A percentile compares a stretch with the other conserved stretches of the same genome.
Conservation (phyloP, 1,139 yeast genomes). For the Ogataea hybrid region DNA sequence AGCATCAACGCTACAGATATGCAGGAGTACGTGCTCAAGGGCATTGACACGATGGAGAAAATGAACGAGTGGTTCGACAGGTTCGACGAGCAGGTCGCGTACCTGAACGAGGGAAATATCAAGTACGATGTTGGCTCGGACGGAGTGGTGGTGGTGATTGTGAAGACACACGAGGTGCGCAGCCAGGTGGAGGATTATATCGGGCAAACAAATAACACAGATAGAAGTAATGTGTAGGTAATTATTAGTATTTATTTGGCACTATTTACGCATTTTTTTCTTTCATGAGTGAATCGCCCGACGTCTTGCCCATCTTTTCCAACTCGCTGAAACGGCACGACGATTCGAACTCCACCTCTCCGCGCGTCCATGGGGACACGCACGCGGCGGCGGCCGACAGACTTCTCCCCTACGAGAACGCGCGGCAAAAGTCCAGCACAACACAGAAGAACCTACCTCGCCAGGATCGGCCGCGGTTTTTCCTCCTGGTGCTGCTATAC, state of each 20-base stretch:
- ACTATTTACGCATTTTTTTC: background rate
- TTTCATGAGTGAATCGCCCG: slow-evolving; percentile 7
- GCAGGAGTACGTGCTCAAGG: slow-evolving; percentile 49
- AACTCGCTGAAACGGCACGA: slow-evolving; percentile 24
- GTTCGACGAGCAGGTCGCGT: slow-evolving; percentile 59
- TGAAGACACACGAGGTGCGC: slow-evolving; percentile 34
- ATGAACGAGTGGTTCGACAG: slow-evolving; percentile 60
- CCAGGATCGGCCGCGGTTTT: slow-evolving; percentile 67
- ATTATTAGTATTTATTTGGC: background rate
- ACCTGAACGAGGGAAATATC: slow-evolving; percentile 65
- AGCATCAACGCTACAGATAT: slow-evolving; percentile 40
- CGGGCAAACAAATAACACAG: slow-evolving; percentile 12
- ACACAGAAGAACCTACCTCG: slow-evolving; percentile 32
- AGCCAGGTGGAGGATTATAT: slow-evolving; percentile 26
- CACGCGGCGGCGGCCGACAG: background rate
- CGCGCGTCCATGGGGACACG: slow-evolving; percentile 12
- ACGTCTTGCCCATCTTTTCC: slow-evolving; percentile 16
- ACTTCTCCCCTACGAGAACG: background rate
- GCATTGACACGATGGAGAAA: slow-evolving; percentile 45
- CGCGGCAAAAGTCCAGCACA: background rate
- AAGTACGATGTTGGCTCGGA: slow-evolving; percentile 74
- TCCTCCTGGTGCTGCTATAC: slow-evolving; percentile 68
- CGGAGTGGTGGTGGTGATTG: slow-evolving; percentile 62
- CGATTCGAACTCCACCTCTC: slow-evolving; percentile 20
- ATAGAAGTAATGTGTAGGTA: background rate